Evolutionary conservation across 2,329 filamentous ascomycete species (phyloP).

Genomic region (Trichoderma atrobrunneum): DNA sequence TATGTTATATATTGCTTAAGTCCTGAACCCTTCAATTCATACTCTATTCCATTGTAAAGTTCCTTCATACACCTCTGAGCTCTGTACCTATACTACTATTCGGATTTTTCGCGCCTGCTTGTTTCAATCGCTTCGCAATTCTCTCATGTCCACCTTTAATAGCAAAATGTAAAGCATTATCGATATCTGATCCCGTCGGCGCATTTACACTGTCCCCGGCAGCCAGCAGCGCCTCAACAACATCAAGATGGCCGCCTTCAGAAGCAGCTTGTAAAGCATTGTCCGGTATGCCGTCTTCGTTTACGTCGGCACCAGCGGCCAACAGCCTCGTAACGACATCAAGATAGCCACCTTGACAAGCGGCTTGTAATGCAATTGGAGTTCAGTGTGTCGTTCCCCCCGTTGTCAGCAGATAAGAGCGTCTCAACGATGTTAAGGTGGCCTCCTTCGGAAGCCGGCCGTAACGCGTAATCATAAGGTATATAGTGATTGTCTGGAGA

Average conservation of each 20-base stretch:
- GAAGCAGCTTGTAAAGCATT: constrained; percentile 12
- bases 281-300: neutral
- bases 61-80: too few species aligned
- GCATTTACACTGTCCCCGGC: neutral
- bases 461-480: too few species aligned
- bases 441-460: too few species aligned
- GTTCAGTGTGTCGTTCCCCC: neutral
- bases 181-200: rapidly evolving
- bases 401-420: too few species aligned
- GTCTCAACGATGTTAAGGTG: too few species aligned
- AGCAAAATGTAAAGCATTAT: neutral
- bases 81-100: neutral
- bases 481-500: too few species aligned
- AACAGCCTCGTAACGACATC: neutral
- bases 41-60: too few species aligned
- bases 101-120: neutral
- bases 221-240: neutral
- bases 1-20: too few species aligned
- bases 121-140: neutral
- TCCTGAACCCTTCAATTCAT: too few species aligned
- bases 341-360: neutral
- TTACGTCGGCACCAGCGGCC: neutral
- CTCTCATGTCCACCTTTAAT: neutral
- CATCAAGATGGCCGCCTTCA: neutral
- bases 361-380: neutral